Conservation (phyloP, 2,329 filamentous ascomycete species). For the Neopestalotiopsis sp. region DNA sequence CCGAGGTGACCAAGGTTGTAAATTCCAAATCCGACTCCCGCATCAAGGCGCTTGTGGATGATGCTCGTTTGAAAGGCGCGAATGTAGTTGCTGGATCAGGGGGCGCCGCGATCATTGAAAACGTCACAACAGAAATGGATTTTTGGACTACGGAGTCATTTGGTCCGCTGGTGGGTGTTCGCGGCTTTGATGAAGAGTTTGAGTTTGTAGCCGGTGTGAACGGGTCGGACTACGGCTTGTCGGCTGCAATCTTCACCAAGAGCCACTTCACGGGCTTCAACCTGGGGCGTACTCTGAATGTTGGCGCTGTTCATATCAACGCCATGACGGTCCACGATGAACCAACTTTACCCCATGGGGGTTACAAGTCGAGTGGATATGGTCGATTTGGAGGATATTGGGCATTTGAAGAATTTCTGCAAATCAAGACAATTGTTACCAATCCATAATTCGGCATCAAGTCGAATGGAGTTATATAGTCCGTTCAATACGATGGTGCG, state of each 20-base stretch:
- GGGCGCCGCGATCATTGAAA: constrained; percentile 59
- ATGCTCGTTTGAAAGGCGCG: background rate
- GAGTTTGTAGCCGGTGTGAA: constrained; percentile 66
- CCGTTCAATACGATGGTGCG: too few species aligned
- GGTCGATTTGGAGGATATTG: constrained; percentile 41
- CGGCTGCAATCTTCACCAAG: constrained; percentile 63
- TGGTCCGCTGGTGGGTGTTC: constrained; percentile 63
- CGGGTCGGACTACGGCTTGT: constrained; percentile 68
- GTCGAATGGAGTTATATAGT: too few species aligned
- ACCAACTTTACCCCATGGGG: constrained; percentile 50
- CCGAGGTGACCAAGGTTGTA: background rate
- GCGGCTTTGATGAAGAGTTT: constrained; percentile 58
- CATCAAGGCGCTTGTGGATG: background rate
- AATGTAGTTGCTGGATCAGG: constrained; percentile 37
- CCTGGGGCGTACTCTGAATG: constrained; percentile 54
- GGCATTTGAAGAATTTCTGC: too few species aligned
- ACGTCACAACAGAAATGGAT: constrained; percentile 63
- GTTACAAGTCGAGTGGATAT: constrained; percentile 53
- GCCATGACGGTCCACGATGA: constrained; percentile 57
- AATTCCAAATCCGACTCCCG: background rate
- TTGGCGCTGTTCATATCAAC: constrained; percentile 60
- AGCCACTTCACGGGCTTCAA: constrained; percentile 54
- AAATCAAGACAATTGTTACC: too few species aligned
- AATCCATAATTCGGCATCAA: too few species aligned
- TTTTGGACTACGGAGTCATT: constrained; percentile 67